Conservation (phyloP, 768 basidiomycete genomes). For the Rhizopogon vinicolor region DNA sequence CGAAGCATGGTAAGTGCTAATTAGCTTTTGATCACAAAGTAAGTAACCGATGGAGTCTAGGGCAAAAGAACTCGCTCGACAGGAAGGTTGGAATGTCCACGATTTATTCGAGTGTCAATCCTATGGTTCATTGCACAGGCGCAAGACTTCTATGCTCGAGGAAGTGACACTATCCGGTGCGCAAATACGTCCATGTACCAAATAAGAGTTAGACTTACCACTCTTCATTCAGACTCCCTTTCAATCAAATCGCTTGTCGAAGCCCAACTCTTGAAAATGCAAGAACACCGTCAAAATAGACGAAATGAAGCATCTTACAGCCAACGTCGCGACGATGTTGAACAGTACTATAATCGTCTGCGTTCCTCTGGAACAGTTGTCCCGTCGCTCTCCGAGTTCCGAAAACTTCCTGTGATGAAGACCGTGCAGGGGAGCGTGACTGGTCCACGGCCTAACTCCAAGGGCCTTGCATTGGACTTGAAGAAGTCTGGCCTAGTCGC, state of each 20-base stretch:
- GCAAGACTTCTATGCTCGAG: conserved; percentile 37
- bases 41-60: conserved; percentile 27
- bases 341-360: conserved; percentile 41
- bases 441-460: background rate
- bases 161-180: conserved; percentile 32
- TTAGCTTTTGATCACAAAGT: conserved; percentile 4
- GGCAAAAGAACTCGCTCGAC: conserved; percentile 26
- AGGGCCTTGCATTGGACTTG: conserved; percentile 22
- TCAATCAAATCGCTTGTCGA: conserved; percentile 17
- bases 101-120: conserved; percentile 37
- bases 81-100: conserved; percentile 37
- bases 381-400: conserved; percentile 46
- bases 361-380: conserved; percentile 32
- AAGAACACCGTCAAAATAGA: conserved; percentile 22
- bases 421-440: conserved; percentile 18
- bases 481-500: conserved; percentile 25
- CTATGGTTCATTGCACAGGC: conserved; percentile 34
- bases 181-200: conserved; percentile 4
- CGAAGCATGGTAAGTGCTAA: conserved; percentile 12
- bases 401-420: conserved; percentile 41
- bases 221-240: conserved; percentile 13
- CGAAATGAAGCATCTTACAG: conserved; percentile 21
- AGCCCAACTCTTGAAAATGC: conserved; percentile 22
- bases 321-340: conserved; percentile 30
- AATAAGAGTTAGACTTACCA: background rate